These are phyloP conservation scores for Starmerella ratchasimensis DNA, from an alignment of 805 yeast species.

Conservation along the genomic window DNA sequence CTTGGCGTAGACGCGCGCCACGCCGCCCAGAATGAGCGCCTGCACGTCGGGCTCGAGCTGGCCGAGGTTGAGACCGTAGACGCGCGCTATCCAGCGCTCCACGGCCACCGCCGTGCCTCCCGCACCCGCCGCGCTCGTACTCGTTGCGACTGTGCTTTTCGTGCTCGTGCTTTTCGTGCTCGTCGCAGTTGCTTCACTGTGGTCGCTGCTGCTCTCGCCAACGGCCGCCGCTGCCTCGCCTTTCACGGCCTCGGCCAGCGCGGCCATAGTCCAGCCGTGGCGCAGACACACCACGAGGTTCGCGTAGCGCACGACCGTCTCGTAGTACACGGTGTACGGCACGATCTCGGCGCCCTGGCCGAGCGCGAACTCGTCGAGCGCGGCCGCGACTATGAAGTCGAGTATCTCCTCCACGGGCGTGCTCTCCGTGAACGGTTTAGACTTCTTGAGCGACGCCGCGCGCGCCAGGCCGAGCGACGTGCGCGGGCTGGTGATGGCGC, in stretches of 20 bases:
- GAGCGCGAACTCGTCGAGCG: slow-evolving; percentile 21
- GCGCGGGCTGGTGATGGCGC: slow-evolving; percentile 8
- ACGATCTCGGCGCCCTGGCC: slow-evolving; percentile 49
- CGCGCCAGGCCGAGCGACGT: slow-evolving; percentile 33
- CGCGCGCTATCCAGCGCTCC: slow-evolving; percentile 33
- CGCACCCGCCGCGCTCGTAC: background rate
- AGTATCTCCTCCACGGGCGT: slow-evolving; percentile 14
- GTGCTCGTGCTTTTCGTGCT: too few species aligned
- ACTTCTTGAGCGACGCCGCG: slow-evolving; percentile 1
- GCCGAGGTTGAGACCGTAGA: slow-evolving; percentile 34
- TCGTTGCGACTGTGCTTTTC: too few species aligned
- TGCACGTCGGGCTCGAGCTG: slow-evolving; percentile 40
- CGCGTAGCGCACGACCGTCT: slow-evolving; percentile 49
- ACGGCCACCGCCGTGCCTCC: slow-evolving; percentile 23
- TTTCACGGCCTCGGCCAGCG: slow-evolving; percentile 34
- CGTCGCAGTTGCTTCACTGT: background rate
- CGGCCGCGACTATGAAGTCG: slow-evolving; percentile 18
- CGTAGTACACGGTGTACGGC: slow-evolving; percentile 70
- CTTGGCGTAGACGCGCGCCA: slow-evolving; percentile 50
- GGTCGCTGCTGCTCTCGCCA: background rate
- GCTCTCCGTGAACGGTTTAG: slow-evolving; percentile 25
- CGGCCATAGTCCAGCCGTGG: slow-evolving; percentile 34
- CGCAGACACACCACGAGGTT: slow-evolving; percentile 38
- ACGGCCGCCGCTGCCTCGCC: background rate
- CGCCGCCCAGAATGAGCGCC: slow-evolving; percentile 46